Percentiles rank a stretch among this genome's conserved stretches.
Conservation (phyloP, 805 yeast genomes). For the Metschnikowia borealis region DNA sequence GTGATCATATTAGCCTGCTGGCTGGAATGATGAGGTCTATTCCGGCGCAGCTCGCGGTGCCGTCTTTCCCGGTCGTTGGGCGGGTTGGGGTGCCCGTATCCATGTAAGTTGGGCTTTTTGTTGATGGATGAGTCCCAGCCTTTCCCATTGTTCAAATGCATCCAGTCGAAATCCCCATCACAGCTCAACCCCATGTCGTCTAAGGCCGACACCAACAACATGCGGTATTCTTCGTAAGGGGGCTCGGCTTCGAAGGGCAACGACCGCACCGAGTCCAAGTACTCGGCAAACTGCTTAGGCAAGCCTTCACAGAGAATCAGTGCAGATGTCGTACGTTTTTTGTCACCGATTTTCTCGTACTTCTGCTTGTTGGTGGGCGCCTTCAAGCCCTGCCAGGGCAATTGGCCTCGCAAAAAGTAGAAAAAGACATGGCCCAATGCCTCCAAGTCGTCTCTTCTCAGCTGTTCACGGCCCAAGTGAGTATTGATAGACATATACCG, state of each 20-base stretch:
- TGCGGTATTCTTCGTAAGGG: slow-evolving; percentile 63
- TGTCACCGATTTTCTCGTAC: slow-evolving; percentile 93
- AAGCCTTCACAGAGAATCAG: slow-evolving; percentile 76
- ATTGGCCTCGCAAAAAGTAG: slow-evolving; percentile 90
- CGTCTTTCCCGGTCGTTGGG: slow-evolving; percentile 45
- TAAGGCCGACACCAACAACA: slow-evolving; percentile 57
- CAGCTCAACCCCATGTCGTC: slow-evolving; percentile 54
- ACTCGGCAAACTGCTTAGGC: slow-evolving; percentile 72
- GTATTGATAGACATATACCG: slow-evolving; percentile 94
- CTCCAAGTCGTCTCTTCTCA: slow-evolving; percentile 94
- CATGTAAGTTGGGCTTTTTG: slow-evolving; percentile 76
- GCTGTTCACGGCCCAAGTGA: slow-evolving; percentile 94
- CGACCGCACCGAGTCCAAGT: slow-evolving; percentile 62
- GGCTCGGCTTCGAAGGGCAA: slow-evolving; percentile 78
- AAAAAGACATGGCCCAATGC: slow-evolving; percentile 90
- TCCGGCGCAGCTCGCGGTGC: slow-evolving; percentile 44
- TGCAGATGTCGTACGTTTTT: slow-evolving; percentile 85
- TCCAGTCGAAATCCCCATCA: slow-evolving; percentile 78
- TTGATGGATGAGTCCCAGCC: slow-evolving; percentile 79
- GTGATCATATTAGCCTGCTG: slow-evolving; percentile 14
- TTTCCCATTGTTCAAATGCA: slow-evolving; percentile 70
- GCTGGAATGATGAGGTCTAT: slow-evolving; percentile 32
- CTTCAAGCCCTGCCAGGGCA: slow-evolving; percentile 98
- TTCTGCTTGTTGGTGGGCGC: slow-evolving; percentile 97
- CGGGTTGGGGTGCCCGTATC: slow-evolving; percentile 73